Base-by-base conservation (phyloP, 805 yeast species). In the Candida krabiensis region DNA sequence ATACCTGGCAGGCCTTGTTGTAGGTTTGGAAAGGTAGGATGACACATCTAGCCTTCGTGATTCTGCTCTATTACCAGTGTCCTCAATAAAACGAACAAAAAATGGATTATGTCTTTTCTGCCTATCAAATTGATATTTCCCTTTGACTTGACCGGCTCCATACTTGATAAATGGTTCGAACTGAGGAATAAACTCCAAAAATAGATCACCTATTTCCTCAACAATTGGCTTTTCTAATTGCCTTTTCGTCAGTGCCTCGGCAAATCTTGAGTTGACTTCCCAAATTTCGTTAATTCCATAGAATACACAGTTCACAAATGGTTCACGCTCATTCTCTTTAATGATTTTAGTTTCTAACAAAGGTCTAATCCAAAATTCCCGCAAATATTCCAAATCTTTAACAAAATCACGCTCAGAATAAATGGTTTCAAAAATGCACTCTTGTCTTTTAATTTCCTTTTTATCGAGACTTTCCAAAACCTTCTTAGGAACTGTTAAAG, bases 331-430 rank as follows among this genome's bases (percentile, higher is more conserved):
- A 39, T 82, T 72, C 37, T 85, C 89, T 1, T 96, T 93, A 36
- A 95, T 89, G 43, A 89, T 84, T 52, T 83, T 86, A 0, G 93
- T 83, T 48, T 86, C 88, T 6, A 95, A 73, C 39, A 93, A 69
- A 2, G 98, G 96, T 64, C 87, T 78, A 60, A 93, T 90, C 80
- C 96, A 93, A 49, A 85, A 88, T 59, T 93, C 98, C 30, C 96
- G 79, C 52, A 93, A 73, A 49, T 90, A 86, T 61, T 93, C 99
- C 54, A 93, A 70, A 55, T 93, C 96, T 64, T 89, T 90, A 37
- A 93, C 96, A 61, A 90, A 93, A 49, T 93, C 95, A 42, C 97
- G 77, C 66, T 93, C 98, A 2, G 97, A 91, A 47, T 86, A 86
- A 35, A 88, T 86, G 22, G 90, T 83, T 64, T 93, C 99, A 66